phyloP scores from a whole-genome alignment of 1,139 yeast species.

The Magnusiomyces tetraspermus region DNA sequence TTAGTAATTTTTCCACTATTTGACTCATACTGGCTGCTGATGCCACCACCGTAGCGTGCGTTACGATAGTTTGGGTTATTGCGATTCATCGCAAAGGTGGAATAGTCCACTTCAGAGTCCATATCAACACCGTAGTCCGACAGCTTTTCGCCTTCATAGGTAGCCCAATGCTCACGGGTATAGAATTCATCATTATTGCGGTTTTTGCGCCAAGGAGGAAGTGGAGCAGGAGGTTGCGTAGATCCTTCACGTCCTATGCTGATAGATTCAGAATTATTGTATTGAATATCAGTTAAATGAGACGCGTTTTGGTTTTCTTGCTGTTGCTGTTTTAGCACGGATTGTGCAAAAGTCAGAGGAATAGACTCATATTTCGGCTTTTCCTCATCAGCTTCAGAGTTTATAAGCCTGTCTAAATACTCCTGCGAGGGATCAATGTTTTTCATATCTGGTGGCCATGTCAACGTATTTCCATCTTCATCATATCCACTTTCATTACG shows the following conservation, averaged over 20 bases:
- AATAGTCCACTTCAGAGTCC: constrained; percentile 42
- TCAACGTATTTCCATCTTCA: constrained; percentile 29
- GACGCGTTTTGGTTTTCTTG: background rate
- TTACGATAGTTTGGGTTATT: background rate
- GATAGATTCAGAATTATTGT: background rate
- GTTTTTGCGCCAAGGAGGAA: constrained; percentile 4
- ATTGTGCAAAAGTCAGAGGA: constrained; percentile 7
- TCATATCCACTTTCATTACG: constrained; percentile 49
- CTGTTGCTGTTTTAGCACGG: background rate
- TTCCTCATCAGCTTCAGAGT: background rate
- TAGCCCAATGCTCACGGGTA: constrained; percentile 53
- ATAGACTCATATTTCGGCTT: background rate
- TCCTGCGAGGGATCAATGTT: constrained; percentile 6
- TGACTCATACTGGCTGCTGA: no score
- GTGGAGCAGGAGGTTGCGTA: constrained; percentile 5
- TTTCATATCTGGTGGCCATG: constrained; percentile 68
- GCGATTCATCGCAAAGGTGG: constrained; percentile 20
- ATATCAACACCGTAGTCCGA: constrained; percentile 83
- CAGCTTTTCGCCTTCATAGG: constrained; percentile 71
- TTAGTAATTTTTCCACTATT: no score
- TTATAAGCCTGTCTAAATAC: background rate
- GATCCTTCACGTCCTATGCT: background rate
- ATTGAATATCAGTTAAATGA: no score
- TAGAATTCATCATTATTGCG: constrained; percentile 28
- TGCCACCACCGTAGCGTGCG: no score